phyloP scores from a whole-genome alignment of 2,329 filamentous ascomycete genomes.

The Aspergillus sp. region DNA sequence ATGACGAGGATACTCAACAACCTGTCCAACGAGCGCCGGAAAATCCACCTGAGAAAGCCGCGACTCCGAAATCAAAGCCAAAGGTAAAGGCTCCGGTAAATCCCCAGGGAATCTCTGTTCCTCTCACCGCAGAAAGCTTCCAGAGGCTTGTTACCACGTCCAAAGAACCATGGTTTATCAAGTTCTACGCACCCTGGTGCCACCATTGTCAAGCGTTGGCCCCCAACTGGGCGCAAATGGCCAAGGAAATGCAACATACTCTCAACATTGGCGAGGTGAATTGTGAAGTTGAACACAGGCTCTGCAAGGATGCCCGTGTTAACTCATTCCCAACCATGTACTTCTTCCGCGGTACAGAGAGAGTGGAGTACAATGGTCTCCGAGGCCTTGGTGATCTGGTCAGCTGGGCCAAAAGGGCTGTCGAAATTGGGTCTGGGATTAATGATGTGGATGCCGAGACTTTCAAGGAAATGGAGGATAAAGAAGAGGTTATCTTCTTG shows the following conservation, averaged over 20 bases:
- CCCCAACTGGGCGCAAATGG: slow-evolving; percentile 84
- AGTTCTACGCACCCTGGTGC: slow-evolving; percentile 98
- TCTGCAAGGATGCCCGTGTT: slow-evolving; percentile 90
- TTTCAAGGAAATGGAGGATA: slow-evolving; percentile 83
- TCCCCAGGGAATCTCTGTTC: slow-evolving; percentile 69
- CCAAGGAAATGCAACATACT: slow-evolving; percentile 83
- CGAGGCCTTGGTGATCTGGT: slow-evolving; percentile 89
- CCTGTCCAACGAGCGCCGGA: slow-evolving; percentile 16
- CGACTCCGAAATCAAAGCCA: slow-evolving; percentile 47
- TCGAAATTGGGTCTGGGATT: slow-evolving; percentile 74
- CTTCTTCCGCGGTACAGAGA: slow-evolving; percentile 89
- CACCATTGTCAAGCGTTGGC: slow-evolving; percentile 91
- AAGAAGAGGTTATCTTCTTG: slow-evolving; percentile 91
- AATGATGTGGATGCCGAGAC: slow-evolving; percentile 73
- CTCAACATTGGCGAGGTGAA: slow-evolving; percentile 96
- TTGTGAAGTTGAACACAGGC: slow-evolving; percentile 77
- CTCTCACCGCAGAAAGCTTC: slow-evolving; percentile 81
- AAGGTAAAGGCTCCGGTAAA: slow-evolving; percentile 64
- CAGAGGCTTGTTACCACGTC: slow-evolving; percentile 81
- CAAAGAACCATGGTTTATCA: slow-evolving; percentile 94
- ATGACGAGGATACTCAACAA: slow-evolving; percentile 25
- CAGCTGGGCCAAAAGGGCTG: slow-evolving; percentile 80
- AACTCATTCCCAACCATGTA: slow-evolving; percentile 82
- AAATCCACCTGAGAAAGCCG: slow-evolving; percentile 32
- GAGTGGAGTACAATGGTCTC: slow-evolving; percentile 88